These are phyloP conservation scores for Lasiodiplodia hormozganensis DNA, from an alignment of 2,329 filamentous ascomycete species.

Conservation along the genomic window DNA sequence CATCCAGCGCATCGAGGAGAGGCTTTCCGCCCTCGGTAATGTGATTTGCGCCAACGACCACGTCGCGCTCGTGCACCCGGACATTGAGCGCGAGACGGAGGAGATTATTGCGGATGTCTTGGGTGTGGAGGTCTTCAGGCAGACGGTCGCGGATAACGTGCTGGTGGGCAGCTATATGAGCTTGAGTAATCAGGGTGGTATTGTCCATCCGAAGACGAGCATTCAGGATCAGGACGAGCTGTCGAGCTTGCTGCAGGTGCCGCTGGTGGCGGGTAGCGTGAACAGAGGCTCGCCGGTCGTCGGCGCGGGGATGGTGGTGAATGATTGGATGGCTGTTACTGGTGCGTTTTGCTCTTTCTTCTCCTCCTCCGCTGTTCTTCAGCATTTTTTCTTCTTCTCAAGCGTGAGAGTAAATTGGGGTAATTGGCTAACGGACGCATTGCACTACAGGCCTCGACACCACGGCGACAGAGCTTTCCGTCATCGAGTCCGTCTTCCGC, in stretches of 20 bases:
- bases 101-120: constrained; percentile 97
- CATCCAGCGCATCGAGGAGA: constrained; percentile 97
- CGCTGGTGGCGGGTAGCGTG: constrained; percentile 90
- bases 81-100: constrained; percentile 96
- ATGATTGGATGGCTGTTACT: constrained; percentile 96
- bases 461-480: constrained; percentile 95
- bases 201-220: constrained; percentile 95
- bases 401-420: background rate
- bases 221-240: constrained; percentile 99
- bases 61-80: constrained; percentile 93
- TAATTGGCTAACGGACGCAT: background rate
- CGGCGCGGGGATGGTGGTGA: constrained; percentile 96
- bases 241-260: constrained; percentile 89
- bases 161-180: constrained; percentile 97
- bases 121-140: constrained; percentile 86
- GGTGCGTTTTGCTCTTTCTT: constrained; percentile 37
- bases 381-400: background rate
- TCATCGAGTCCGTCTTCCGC: constrained; percentile 95
- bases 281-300: constrained; percentile 94
- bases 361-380: no score
- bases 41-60: constrained; percentile 97
- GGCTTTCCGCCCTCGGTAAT: constrained; percentile 92
- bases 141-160: constrained; percentile 97
- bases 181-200: constrained; percentile 91
- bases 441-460: constrained; percentile 74